These are phyloP conservation scores for Juglanconis oblonga DNA, from an alignment of 2,329 filamentous ascomycete genomes.

Conservation along the genomic window DNA sequence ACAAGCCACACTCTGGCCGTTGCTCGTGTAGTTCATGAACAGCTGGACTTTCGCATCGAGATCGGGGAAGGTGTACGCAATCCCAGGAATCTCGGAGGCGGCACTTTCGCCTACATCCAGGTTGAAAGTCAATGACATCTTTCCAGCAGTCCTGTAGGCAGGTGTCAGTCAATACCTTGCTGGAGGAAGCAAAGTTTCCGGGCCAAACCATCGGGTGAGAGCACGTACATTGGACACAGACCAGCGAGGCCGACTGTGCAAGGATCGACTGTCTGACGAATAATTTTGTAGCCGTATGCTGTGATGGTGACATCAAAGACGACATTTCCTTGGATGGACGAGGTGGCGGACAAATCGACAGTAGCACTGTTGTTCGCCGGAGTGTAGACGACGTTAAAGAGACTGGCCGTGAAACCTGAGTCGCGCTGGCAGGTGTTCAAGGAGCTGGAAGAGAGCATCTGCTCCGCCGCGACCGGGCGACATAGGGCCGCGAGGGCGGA, in stretches of 20 bases:
- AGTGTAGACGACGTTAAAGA: slow-evolving; percentile 83
- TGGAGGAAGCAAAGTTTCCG: no score
- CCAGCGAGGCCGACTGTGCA: slow-evolving; percentile 68
- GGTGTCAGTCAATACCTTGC: neutral
- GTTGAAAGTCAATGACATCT: slow-evolving; percentile 74
- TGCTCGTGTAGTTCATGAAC: slow-evolving; percentile 69
- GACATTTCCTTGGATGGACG: slow-evolving; percentile 78
- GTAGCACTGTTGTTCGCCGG: slow-evolving; percentile 70
- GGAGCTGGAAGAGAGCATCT: slow-evolving; percentile 75
- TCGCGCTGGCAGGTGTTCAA: slow-evolving; percentile 81
- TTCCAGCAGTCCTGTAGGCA: slow-evolving; percentile 57
- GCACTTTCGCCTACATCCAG: slow-evolving; percentile 56
- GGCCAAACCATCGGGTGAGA: neutral
- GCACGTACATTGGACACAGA: slow-evolving; percentile 76
- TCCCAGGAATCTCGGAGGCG: slow-evolving; percentile 67
- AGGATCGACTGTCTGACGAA: slow-evolving; percentile 69
- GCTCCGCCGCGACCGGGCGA: slow-evolving; percentile 55
- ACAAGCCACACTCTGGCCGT: slow-evolving; percentile 69
- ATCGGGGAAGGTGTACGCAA: slow-evolving; percentile 88
- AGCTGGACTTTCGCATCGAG: slow-evolving; percentile 82
- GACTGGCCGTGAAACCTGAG: slow-evolving; percentile 80
- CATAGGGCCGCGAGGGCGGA: slow-evolving; percentile 41
- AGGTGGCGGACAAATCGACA: slow-evolving; percentile 77
- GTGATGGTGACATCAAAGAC: slow-evolving; percentile 72
- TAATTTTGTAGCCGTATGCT: slow-evolving; percentile 77